Evolutionary conservation across 768 basidiomycete genomes (phyloP), one percentile per base, ranked within the genome.

Genomic region (Leccinellum albellum): DNA sequence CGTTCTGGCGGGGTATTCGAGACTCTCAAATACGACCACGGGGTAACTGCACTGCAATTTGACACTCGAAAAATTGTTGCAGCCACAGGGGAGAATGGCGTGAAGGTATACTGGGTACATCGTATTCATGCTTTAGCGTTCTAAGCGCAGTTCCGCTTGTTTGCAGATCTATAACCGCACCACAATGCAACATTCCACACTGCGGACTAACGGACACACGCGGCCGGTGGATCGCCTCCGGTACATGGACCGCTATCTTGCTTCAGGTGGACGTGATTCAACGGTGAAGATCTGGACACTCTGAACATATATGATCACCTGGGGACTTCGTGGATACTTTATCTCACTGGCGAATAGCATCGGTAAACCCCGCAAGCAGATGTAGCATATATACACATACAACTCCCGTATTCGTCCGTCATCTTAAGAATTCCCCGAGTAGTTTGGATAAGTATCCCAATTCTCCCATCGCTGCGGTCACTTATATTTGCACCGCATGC

Each of bases 201-300:
- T 99, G 47, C 71, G 81, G 45, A 92, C 89, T 6, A 98, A 98
- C 69, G 97, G 97, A n/a, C 97, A 99, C 72, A 90, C 82, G 17
- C 85, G 83, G 59, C 95, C 96, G 0, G 88, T 87, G 28, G 91
- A 94, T 74, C 82, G 82, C 61, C 76, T 98, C 60, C 83, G 97
- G 49, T 98, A 96, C 74, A 96, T 97, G 87, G 97, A 98, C 73
- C 86, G 89, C 49, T 99, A 97, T 74, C 78, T 98, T 47, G 87
- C 91, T 28, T 90, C 91, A 9, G 97, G 97, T 32, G 94, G 88
- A 50, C 83, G 89, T 51, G 97, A 98, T 74, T 78, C 89, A 20
- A 77, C 79, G 50, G 81, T 96, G 62, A 97, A 95, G 76, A 87
- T 96, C 61, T 98, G 95, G 95, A 92, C 93, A 48, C 75, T 98